Base-by-base conservation (phyloP, 345 rosid genomes). In the Anastatica hierochuntica region DNA sequence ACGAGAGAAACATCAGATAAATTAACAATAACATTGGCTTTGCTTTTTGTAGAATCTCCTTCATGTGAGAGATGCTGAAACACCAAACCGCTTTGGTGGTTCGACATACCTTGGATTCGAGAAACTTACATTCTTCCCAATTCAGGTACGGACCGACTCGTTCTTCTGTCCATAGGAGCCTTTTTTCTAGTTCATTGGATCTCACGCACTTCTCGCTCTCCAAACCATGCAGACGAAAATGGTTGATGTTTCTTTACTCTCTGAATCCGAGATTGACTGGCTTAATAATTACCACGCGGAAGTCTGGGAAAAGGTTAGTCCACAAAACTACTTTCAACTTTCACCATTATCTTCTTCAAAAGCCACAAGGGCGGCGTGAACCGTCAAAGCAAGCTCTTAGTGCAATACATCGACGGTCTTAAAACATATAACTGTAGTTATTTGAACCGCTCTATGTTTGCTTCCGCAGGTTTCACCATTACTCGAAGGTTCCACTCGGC, bases 301-400 rank as follows among this genome's bases (percentile, higher is more conserved):
- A 72, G 96, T 87, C 46, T 84, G 98, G 98, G 90, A 79, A 48
- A 90, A 90, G 95, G 98, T 83, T 61, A 67, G 58, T 36, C 29
- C 39, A 31, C 40, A 30, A 38, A 41, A 48, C 2, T 23, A 23
- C 21, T 39, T 6, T 41, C 15, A n/a, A 12, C 44, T 41, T 31
- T 50, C n/a, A 7, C 26, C n/a, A 1, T 23, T 53, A 1, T 19
- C 7, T 47, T 43, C 20, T 41, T 14, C 39, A 36, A 58, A 43
- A 27, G n/a, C 12, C 31, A 26, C 31, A 30, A 43, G 14, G 34
- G 18, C 21, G 27, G 14, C 53, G 52, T 58, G 34, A 19, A 14
- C 46, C 39, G 17, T 43, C n/a, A 43, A 31, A 39, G 29, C 26
- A 54, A 24, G 5, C 23, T 19, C 31, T 48, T 16, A 21, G 2